Evolutionary conservation across 225 moss, liverwort and hornwort species (phyloP).

Genomic region (Climacium dendroides): DNA sequence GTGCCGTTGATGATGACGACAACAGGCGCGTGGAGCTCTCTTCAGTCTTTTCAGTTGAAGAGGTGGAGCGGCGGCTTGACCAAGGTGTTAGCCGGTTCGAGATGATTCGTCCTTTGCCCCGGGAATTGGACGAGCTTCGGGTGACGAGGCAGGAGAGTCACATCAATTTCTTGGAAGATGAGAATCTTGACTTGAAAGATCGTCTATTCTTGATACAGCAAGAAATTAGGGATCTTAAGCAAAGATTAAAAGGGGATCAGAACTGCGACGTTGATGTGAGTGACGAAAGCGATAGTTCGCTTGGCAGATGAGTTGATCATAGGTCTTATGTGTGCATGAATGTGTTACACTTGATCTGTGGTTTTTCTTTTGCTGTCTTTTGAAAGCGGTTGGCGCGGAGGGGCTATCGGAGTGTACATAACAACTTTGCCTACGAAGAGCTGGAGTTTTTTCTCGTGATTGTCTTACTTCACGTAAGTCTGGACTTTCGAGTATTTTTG

Average conservation of each 20-base stretch:
- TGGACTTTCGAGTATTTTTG: neutral
- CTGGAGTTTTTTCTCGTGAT: neutral
- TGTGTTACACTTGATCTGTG: slow-evolving; percentile 19
- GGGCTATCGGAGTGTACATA: slow-evolving; percentile 3
- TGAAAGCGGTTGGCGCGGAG: neutral
- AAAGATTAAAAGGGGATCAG: neutral
- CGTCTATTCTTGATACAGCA: slow-evolving; percentile 22
- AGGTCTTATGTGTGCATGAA: neutral
- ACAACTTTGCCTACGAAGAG: neutral
- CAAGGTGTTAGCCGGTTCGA: slow-evolving; percentile 36
- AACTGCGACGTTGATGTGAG: slow-evolving; percentile 4
- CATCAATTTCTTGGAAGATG: slow-evolving; percentile 31
- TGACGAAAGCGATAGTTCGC: slow-evolving; percentile 5
- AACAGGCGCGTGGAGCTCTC: slow-evolving; percentile 1
- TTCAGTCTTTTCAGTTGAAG: slow-evolving; percentile 15
- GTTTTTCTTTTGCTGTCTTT: slow-evolving; percentile 3
- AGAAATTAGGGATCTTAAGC: slow-evolving; percentile 24
- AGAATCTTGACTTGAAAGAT: slow-evolving; percentile 34
- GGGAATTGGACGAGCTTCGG: neutral
- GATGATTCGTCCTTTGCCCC: slow-evolving; percentile 2
- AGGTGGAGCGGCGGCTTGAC: slow-evolving; percentile 50
- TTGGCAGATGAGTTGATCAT: slow-evolving; percentile 2
- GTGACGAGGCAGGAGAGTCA: slow-evolving; percentile 22
- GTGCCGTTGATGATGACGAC: slow-evolving; percentile 9
- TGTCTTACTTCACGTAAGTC: slow-evolving; percentile 14